phyloP scores from a whole-genome alignment of 345 rosid genomes.

The Lepidium sativum region DNA sequence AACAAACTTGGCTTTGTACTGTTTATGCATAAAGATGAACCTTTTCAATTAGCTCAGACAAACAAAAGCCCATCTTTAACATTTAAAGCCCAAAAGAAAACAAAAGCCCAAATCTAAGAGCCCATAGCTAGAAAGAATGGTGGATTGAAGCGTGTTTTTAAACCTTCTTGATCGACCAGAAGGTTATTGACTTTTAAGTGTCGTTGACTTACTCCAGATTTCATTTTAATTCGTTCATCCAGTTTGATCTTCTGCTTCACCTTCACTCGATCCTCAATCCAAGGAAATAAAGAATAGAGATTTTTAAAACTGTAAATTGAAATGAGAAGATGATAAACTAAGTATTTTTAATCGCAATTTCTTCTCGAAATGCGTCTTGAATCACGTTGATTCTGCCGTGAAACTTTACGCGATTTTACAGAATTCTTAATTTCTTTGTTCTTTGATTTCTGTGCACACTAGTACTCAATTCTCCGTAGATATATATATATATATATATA shows the following conservation, averaged over 20 bases:
- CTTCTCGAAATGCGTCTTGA: conserved; percentile 14
- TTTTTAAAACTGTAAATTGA: background rate
- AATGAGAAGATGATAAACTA: background rate
- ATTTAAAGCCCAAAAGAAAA: background rate
- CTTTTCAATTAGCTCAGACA: background rate
- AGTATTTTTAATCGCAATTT: background rate
- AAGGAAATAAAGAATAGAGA: background rate
- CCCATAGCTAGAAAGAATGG: too few species aligned
- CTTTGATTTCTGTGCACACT: conserved; percentile 7
- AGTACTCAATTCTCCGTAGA: background rate
- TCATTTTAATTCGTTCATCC: background rate
- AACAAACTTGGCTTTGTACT: too few species aligned
- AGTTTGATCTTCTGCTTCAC: background rate
- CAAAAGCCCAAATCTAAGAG: too few species aligned
- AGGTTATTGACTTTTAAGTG: background rate
- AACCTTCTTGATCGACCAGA: background rate
- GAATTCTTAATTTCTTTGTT: background rate
- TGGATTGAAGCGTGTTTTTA: background rate
- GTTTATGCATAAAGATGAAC: background rate
- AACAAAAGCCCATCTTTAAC: too few species aligned
- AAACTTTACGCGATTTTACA: background rate
- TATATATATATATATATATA: background rate
- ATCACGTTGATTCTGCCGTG: conserved; percentile 17
- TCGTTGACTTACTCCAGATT: background rate
- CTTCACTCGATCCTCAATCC: conserved; percentile 21